Evolutionary conservation across 306 rosid genomes (phyloP).

Genomic region (Lotus japonicus): DNA sequence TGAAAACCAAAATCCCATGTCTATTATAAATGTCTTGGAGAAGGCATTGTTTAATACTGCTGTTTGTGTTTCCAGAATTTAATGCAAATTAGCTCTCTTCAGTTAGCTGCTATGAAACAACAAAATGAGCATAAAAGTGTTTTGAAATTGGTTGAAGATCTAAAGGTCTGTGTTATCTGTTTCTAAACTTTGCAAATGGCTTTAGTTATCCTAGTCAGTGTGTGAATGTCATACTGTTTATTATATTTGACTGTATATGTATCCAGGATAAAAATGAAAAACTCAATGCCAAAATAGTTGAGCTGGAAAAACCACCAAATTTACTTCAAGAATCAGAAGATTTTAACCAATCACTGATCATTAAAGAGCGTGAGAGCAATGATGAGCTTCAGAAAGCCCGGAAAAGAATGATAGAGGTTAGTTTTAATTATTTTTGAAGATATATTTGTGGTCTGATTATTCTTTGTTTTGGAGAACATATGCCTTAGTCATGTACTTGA

Average conservation of each 20-base stretch:
- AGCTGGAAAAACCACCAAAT: constrained; percentile 47
- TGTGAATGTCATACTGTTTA: not conserved
- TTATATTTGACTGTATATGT: constrained; percentile 14
- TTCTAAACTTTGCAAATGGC: not conserved
- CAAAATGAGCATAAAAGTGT: constrained; percentile 49
- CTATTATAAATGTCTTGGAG: too few species aligned
- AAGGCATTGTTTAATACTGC: too few species aligned
- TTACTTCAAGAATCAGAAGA: constrained; percentile 40
- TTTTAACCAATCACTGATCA: constrained; percentile 41
- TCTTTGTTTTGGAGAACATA: too few species aligned
- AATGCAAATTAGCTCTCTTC: constrained; percentile 48
- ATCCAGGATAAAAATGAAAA: constrained; percentile 59
- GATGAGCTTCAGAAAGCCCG: constrained; percentile 72
- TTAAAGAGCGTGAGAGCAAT: constrained; percentile 57
- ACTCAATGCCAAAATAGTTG: constrained; percentile 46
- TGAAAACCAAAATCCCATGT: too few species aligned
- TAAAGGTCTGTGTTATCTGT: constrained; percentile 41
- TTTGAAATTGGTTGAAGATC: constrained; percentile 59
- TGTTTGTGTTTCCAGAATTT: constrained; percentile 35
- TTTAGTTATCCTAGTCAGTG: not conserved
- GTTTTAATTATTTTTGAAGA: too few species aligned
- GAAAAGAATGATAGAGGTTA: constrained; percentile 47
- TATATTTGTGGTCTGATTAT: too few species aligned
- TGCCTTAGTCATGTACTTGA: too few species aligned
- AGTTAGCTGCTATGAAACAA: constrained; percentile 58